A percentile compares a stretch with the other conserved stretches of the same genome.
Evolutionary conservation across 306 rosid species (phyloP).

Genomic region (Carpinus fangiana): DNA sequence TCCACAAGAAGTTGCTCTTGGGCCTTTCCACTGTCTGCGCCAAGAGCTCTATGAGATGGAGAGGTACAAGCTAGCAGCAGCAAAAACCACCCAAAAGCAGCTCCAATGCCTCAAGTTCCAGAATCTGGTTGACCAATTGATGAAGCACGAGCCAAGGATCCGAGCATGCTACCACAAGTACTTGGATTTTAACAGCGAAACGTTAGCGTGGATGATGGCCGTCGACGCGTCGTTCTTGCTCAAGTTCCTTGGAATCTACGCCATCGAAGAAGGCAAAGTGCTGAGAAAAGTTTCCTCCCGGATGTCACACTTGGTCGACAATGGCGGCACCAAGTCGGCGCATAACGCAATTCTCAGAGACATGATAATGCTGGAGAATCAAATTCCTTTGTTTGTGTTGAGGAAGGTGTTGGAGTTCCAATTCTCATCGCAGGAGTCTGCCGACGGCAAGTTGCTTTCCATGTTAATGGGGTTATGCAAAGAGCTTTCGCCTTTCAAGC

Average conservation of each 20-base stretch:
- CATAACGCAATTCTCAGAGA: constrained; percentile 72
- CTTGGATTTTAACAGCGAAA: constrained; percentile 67
- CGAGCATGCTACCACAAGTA: constrained; percentile 71
- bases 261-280: constrained; percentile 38
- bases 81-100: constrained; percentile 51
- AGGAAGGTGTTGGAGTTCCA: constrained; percentile 56
- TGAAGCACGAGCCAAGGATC: constrained; percentile 44
- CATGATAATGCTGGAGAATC: constrained; percentile 77
- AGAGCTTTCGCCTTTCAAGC: constrained; percentile 67
- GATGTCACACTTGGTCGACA: constrained; percentile 69
- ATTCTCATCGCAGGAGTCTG: constrained; percentile 39
- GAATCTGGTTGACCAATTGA: constrained; percentile 49
- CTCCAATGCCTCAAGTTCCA: constrained; percentile 44
- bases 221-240: constrained; percentile 73
- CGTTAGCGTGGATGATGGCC: constrained; percentile 74
- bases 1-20: constrained; percentile 76
- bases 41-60: constrained; percentile 80
- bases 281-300: constrained; percentile 42
- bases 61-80: constrained; percentile 67
- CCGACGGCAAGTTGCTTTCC: constrained; percentile 45
- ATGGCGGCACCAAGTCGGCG: constrained; percentile 54
- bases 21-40: constrained; percentile 76
- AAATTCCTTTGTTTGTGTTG: constrained; percentile 66
- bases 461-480: constrained; percentile 59
- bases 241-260: constrained; percentile 60